These are phyloP conservation scores for Berberis thunbergii DNA, from an alignment of 164 flowering plant species.

Conservation along the genomic window DNA sequence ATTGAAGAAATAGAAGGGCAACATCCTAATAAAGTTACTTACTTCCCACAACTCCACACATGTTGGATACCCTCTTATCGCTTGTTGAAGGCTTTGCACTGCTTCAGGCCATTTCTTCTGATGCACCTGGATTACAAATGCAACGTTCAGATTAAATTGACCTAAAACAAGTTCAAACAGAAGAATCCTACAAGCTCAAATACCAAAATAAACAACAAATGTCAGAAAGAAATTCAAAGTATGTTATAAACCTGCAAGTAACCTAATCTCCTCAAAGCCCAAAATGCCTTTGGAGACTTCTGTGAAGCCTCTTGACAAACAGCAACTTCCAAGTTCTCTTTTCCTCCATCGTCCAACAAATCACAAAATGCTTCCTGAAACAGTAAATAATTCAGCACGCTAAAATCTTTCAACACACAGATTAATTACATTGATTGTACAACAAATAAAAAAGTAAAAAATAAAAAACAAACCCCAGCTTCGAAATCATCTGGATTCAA, in stretches of 20 bases:
- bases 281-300: constrained; percentile 84
- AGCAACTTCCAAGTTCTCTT: constrained; percentile 57
- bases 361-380: constrained; percentile 77
- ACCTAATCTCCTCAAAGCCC: constrained; percentile 88
- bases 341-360: constrained; percentile 59
- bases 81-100: constrained; percentile 84
- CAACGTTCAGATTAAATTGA: not conserved
- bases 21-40: constrained; percentile 11
- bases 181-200: not conserved
- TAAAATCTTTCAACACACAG: not conserved
- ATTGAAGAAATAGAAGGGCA: not conserved
- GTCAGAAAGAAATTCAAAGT: not conserved
- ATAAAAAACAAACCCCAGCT: not conserved
- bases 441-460: not conserved
- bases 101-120: constrained; percentile 83
- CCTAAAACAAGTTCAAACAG: not conserved
- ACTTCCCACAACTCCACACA: constrained; percentile 92
- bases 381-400: not conserved
- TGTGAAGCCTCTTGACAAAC: constrained; percentile 62
- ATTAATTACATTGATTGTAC: not conserved
- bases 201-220: not conserved
- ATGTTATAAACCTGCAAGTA: constrained; percentile 45
- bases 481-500: constrained; percentile 15
- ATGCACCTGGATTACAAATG: constrained; percentile 30
- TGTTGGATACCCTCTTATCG: constrained; percentile 81